Percentiles rank a stretch among this genome's conserved stretches.
Conservation (phyloP, 1,139 yeast genomes). For the Yamadazyma sp. region DNA sequence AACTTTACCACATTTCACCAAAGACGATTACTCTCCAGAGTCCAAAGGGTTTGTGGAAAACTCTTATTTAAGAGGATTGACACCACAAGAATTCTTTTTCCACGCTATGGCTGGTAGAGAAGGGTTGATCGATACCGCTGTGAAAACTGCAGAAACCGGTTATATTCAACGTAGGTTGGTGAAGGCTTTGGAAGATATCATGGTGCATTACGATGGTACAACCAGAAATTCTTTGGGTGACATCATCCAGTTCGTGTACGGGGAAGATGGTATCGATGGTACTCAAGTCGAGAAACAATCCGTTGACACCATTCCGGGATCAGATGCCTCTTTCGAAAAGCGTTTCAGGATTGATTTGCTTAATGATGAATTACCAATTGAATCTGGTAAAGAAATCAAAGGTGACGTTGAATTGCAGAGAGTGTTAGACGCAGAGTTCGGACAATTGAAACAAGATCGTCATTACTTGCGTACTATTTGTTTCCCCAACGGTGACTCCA, state of each 20-base stretch:
- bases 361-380: conserved; percentile 67
- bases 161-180: conserved; percentile 98
- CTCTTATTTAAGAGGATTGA: conserved; percentile 93
- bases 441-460: conserved; percentile 77
- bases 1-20: conserved; percentile 95
- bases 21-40: conserved; percentile 97
- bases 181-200: conserved; percentile 96
- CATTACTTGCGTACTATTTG: conserved; percentile 72
- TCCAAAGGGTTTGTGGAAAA: conserved; percentile 98
- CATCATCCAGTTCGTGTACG: conserved; percentile 92
- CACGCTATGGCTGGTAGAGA: conserved; percentile 99
- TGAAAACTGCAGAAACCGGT: conserved; percentile 98
- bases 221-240: conserved; percentile 97
- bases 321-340: conserved; percentile 77
- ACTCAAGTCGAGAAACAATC: conserved; percentile 97
- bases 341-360: conserved; percentile 87
- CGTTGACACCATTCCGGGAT: conserved; percentile 95
- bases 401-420: conserved; percentile 88
- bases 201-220: conserved; percentile 99
- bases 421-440: conserved; percentile 79
- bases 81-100: conserved; percentile 98
- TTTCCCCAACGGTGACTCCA: conserved; percentile 90
- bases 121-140: conserved; percentile 99
- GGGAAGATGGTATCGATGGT: conserved; percentile 99
- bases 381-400: conserved; percentile 85